phyloP scores from a whole-genome alignment of 78 protist species.

The Dictyostelium brefeldianum region DNA sequence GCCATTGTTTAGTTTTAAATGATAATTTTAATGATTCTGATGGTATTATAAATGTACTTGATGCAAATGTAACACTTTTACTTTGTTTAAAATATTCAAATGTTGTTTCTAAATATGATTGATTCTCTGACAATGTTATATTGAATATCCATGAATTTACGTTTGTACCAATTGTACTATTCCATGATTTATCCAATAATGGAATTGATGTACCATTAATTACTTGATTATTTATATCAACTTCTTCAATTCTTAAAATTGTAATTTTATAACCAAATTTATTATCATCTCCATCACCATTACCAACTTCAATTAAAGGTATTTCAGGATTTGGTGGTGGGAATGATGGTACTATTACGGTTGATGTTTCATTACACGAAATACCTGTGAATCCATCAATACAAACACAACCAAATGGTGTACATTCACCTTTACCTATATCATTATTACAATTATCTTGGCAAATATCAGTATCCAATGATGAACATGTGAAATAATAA shows the following conservation, averaged over 20 bases:
- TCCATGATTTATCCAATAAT: no score
- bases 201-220: no score
- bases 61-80: background rate
- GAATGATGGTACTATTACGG: background rate
- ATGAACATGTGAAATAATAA: background rate
- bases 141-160: background rate
- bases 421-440: background rate
- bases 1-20: background rate
- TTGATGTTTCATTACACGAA: slow-evolving; percentile 21
- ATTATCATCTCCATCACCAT: background rate
- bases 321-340: background rate
- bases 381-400: background rate
- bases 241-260: slow-evolving; percentile 9
- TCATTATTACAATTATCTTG: background rate
- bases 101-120: background rate
- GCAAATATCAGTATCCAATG: background rate
- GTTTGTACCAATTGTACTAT: no score
- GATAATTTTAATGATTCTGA: slow-evolving; percentile 15
- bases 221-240: background rate
- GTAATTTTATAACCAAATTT: background rate
- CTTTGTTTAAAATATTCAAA: slow-evolving; percentile 23
- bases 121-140: background rate
- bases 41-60: background rate
- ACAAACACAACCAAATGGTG: slow-evolving; percentile 9
- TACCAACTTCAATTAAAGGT: background rate